Evolutionary conservation across 1,284 basidiomycete genomes (phyloP).

Genomic region (Ceratobasidium sp.): DNA sequence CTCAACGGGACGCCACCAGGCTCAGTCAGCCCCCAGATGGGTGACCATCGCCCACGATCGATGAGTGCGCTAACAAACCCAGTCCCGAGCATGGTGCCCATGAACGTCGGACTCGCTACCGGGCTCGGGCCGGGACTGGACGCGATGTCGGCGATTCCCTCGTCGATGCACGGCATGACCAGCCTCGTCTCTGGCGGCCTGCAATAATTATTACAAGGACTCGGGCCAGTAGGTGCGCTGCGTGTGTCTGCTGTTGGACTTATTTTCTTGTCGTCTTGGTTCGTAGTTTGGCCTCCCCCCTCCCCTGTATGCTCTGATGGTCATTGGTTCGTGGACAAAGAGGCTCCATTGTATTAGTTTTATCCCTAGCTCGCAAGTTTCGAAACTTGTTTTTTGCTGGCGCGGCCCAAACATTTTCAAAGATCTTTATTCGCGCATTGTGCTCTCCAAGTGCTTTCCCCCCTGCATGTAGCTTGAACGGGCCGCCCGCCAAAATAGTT

Average conservation of each 20-base stretch:
- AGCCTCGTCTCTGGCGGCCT: conserved; percentile 34
- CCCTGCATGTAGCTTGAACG: conserved; percentile 35
- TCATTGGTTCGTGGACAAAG: conserved; percentile 34
- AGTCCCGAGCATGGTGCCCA: conserved; percentile 12
- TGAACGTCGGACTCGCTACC: conserved; percentile 40
- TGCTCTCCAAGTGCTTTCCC: conserved; percentile 25
- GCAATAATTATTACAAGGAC: conserved; percentile 29
- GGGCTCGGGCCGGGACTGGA: conserved; percentile 39
- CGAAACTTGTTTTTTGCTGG: conserved; percentile 18
- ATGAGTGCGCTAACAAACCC: conserved; percentile 32
- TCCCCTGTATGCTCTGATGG: conserved; percentile 16
- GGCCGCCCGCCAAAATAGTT: conserved; percentile 33
- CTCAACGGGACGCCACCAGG: conserved; percentile 23
- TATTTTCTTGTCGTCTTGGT: not conserved
- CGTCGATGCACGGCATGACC: conserved; percentile 36
- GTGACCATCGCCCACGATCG: conserved; percentile 37
- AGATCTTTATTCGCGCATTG: conserved; percentile 25
- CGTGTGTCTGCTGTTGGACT: conserved; percentile 34
- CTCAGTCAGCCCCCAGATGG: conserved; percentile 32
- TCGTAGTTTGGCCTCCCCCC: not conserved
- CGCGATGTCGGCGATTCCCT: conserved; percentile 31
- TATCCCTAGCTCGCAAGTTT: conserved; percentile 14
- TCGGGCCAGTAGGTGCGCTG: conserved; percentile 21
- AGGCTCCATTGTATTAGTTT: conserved; percentile 38
- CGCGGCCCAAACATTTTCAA: not conserved